Evolutionary conservation across 805 yeast genomes (phyloP), one percentile per base, ranked within the genome.

Genomic region (Hyphopichia homilentoma): DNA sequence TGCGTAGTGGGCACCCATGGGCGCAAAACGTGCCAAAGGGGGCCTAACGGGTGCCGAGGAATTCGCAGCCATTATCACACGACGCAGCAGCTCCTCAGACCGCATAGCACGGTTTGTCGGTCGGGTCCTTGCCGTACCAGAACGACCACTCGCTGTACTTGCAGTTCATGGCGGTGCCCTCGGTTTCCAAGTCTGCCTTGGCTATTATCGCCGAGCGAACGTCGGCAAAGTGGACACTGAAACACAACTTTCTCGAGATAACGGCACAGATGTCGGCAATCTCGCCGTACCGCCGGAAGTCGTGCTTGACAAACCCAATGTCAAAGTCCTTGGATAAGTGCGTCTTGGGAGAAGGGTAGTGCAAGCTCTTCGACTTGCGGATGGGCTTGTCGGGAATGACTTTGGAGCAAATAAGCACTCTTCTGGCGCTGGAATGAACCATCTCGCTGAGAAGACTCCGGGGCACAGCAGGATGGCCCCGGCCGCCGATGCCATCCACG

Each of bases 71-170:
- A n/a, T n/a, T n/a, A n/a, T n/a, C n/a, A n/a, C n/a, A n/a, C n/a
- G n/a, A n/a, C n/a, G n/a, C n/a, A n/a, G n/a, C n/a, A n/a, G n/a
- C n/a, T n/a, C n/a, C 7, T 25, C 28, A 49, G 14, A 44, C 17
- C 13, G 36, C 41, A 28, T 41, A 44, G 55, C 80, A 70, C 4
- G 79, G 77, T 36, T 55, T 64, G 42, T 82, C 88, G 5, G 84
- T 67, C 1, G 75, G 73, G 52, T 84, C 94, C 27, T 68, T 70
- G 0, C 82, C 84, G 43, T 75, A 84, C 77, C 79, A 72, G 2
- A 80, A 56, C 6, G 65, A 55, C 93, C 93, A 84, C 4, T 63
- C 73, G 7, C 51, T 52, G 45, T 79, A 84, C 43, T 70, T 76
- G 4, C 42, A 43, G 33, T 61, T 48, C 43, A 80, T 44, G 2